phyloP scores from a whole-genome alignment of 2,329 filamentous ascomycete genomes.

The Fusarium citri region DNA sequence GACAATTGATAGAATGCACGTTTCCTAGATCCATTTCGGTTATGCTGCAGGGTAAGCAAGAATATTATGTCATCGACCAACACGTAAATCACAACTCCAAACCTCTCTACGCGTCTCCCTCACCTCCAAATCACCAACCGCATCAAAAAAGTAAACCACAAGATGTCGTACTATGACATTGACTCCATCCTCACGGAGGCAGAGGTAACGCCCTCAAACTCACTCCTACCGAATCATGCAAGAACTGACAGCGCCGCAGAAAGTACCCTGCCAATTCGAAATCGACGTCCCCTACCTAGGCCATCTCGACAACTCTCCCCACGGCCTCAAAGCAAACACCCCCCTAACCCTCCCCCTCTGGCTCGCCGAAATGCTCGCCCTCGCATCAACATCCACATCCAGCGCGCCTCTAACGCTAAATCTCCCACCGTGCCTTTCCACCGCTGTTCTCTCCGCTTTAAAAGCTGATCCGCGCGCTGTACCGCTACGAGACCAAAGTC shows the following conservation, averaged over 20 bases:
- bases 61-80: constrained; percentile 44
- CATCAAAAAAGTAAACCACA: constrained; percentile 16
- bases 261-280: constrained; percentile 96
- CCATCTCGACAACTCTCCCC: constrained; percentile 86
- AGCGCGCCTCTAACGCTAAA: constrained; percentile 81
- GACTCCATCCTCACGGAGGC: constrained; percentile 87
- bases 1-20: neutral
- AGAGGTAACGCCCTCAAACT: constrained; percentile 64
- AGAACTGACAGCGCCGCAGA: constrained; percentile 62
- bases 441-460: constrained; percentile 86
- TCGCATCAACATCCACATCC: constrained; percentile 65
- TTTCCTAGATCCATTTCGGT: neutral
- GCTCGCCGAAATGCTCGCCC: constrained; percentile 93
- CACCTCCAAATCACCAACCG: constrained; percentile 8
- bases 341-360: constrained; percentile 88
- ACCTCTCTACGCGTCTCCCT: constrained; percentile 38
- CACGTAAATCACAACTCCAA: constrained; percentile 30
- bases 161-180: constrained; percentile 84
- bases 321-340: constrained; percentile 81
- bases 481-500: constrained; percentile 82
- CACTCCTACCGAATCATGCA: neutral
- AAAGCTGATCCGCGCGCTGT: constrained; percentile 91
- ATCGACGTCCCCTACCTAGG: constrained; percentile 88
- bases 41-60: constrained; percentile 15
- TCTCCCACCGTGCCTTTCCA: constrained; percentile 80